Percentiles rank a stretch among this genome's conserved stretches.
These are phyloP conservation scores for Chalciporus chontae DNA, from an alignment of 768 basidiomycete genomes.

Conservation along the genomic window DNA sequence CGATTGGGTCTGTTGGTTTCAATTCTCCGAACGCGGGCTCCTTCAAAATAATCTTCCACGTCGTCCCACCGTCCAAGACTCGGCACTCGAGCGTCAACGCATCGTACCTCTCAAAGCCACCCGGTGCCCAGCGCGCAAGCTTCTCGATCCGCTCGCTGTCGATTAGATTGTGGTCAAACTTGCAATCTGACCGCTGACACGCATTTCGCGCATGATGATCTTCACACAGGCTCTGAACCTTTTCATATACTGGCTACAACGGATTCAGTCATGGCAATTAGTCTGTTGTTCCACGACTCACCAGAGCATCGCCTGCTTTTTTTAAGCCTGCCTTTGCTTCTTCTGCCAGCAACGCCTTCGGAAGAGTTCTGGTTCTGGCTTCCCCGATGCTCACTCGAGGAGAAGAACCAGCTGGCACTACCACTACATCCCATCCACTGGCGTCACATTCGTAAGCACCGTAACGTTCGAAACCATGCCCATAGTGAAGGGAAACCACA, in stretches of 20 bases:
- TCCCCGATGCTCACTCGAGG: neutral
- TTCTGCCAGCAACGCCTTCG: conserved; percentile 6
- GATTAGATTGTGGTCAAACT: conserved; percentile 17
- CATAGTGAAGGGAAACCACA: conserved; percentile 9
- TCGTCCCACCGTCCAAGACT: conserved; percentile 7
- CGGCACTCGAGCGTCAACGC: conserved; percentile 17
- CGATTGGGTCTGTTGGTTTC: conserved; percentile 12
- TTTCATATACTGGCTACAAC: conserved; percentile 9
- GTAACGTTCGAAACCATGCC: conserved; percentile 15
- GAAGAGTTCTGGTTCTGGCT: conserved; percentile 4
- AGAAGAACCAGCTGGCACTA: neutral
- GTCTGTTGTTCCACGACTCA: neutral
- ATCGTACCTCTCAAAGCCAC: neutral
- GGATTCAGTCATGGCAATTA: neutral
- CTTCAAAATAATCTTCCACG: conserved; percentile 16
- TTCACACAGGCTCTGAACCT: conserved; percentile 16
- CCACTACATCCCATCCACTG: conserved; percentile 9
- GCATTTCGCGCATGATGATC: conserved; percentile 8
- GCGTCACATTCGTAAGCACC: conserved; percentile 8
- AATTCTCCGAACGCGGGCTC: conserved; percentile 6
- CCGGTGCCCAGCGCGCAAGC: conserved; percentile 10
- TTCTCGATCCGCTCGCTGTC: conserved; percentile 12
- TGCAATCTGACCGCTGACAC: conserved; percentile 9
- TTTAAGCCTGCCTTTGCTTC: conserved; percentile 8
- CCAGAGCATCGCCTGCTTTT: conserved; percentile 7